phyloP scores from a whole-genome alignment of 805 yeast genomes.

The Saturnispora silvae region DNA sequence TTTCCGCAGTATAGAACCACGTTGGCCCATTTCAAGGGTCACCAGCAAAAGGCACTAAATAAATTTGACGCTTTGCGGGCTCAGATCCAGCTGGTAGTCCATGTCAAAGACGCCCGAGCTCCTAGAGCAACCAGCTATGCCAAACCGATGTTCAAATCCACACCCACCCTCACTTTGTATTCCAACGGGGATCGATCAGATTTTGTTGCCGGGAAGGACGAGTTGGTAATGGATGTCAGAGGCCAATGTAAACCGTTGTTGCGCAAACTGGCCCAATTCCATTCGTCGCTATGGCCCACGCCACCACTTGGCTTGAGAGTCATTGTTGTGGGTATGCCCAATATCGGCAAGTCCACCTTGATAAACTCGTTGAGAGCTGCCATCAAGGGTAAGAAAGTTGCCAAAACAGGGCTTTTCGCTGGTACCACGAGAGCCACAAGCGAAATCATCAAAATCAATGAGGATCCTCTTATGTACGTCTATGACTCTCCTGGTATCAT shows the following conservation, averaged over 20 bases:
- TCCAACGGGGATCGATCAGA: conserved; percentile 60
- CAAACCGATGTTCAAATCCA: conserved; percentile 1
- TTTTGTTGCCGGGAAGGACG: background rate
- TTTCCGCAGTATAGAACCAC: conserved; percentile 68
- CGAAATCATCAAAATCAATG: conserved; percentile 55
- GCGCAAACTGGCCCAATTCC: conserved; percentile 35
- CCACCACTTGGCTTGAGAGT: conserved; percentile 78
- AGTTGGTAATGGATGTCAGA: conserved; percentile 30
- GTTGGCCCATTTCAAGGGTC: conserved; percentile 80
- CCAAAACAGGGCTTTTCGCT: conserved; percentile 76
- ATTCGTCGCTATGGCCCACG: conserved; percentile 41
- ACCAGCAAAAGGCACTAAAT: conserved; percentile 71
- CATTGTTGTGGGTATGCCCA: conserved; percentile 89
- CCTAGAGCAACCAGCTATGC: conserved; percentile 57
- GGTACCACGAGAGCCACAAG: conserved; percentile 81
- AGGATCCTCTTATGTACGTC: conserved; percentile 53
- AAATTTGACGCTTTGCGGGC: conserved; percentile 60
- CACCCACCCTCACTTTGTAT: conserved; percentile 33
- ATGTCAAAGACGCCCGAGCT: conserved; percentile 81
- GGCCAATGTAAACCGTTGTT: conserved; percentile 33
- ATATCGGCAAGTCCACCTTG: conserved; percentile 90
- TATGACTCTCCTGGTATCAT: conserved; percentile 93
- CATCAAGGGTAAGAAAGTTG: conserved; percentile 46
- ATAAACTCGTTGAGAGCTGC: conserved; percentile 55
- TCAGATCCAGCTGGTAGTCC: conserved; percentile 72